A percentile compares a stretch with the other conserved stretches of the same genome.
These are phyloP conservation scores for Xylaria sp. DNA, from an alignment of 2,329 filamentous ascomycete species.

Conservation along the genomic window DNA sequence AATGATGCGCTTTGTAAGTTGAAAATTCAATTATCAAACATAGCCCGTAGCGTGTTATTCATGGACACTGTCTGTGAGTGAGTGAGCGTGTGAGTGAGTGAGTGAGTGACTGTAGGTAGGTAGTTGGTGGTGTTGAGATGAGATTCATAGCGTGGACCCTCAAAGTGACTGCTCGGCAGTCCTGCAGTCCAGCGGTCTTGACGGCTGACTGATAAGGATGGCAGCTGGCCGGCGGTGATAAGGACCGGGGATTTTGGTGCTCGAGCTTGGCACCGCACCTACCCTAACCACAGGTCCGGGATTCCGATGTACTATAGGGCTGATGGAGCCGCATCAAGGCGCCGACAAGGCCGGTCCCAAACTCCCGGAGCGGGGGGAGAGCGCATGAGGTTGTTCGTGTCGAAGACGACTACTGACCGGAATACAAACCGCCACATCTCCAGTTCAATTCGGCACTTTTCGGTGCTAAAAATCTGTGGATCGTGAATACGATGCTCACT, in stretches of 20 bases:
- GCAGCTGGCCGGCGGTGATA: conserved; percentile 12
- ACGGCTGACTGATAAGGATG: conserved; percentile 2
- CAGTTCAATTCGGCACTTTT: conserved; percentile 2
- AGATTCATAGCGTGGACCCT: no score
- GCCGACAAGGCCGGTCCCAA: conserved; percentile 33
- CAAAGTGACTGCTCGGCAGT: background rate
- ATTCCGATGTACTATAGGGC: conserved; percentile 30
- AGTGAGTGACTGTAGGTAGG: no score
- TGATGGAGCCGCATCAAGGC: conserved; percentile 35
- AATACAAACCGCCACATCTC: conserved; percentile 15
- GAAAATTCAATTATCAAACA: no score
- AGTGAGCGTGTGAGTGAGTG: no score
- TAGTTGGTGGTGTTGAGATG: no score
- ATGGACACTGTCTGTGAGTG: no score
- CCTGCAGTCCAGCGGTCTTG: background rate
- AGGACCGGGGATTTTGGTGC: conserved; percentile 10
- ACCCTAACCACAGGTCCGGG: conserved; percentile 25
- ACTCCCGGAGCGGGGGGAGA: conserved; percentile 26
- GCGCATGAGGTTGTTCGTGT: conserved; percentile 24
- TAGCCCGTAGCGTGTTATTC: no score
- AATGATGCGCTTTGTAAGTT: no score
- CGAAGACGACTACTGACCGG: conserved; percentile 25
- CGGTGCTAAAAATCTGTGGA: conserved; percentile 23
- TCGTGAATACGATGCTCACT: conserved; percentile 10
- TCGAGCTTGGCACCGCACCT: conserved; percentile 18